Evolutionary conservation across 1,284 basidiomycete species (phyloP).

Genomic region (Tilletiaria anomala): DNA sequence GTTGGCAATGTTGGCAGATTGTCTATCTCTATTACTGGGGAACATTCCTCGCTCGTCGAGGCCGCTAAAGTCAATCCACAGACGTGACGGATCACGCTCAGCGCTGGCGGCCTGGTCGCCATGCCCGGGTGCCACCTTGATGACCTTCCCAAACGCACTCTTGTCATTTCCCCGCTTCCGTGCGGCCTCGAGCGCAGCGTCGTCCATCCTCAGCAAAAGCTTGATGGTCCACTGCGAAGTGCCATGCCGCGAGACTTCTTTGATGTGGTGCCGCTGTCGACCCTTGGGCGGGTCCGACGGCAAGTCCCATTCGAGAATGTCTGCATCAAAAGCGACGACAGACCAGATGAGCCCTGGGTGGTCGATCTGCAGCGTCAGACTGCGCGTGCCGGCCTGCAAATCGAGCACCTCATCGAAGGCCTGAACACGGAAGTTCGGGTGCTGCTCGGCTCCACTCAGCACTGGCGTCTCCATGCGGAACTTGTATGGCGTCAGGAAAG

Average conservation of each 20-base stretch:
- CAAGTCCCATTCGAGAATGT: constrained; percentile 66
- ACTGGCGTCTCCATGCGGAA: constrained; percentile 49
- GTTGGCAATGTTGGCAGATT: too few species aligned
- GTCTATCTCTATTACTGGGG: too few species aligned
- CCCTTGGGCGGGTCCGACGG: constrained; percentile 43
- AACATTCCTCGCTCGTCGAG: constrained; percentile 26
- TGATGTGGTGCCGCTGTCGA: constrained; percentile 73
- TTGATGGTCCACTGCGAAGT: constrained; percentile 57
- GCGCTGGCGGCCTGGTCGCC: not conserved
- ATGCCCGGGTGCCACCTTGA: not conserved
- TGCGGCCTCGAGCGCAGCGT: constrained; percentile 17
- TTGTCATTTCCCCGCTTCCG: constrained; percentile 3
- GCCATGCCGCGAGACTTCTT: constrained; percentile 70
- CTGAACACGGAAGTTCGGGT: constrained; percentile 47
- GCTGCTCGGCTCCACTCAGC: constrained; percentile 15
- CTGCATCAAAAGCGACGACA: constrained; percentile 82
- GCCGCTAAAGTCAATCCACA: constrained; percentile 22
- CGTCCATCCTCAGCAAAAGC: constrained; percentile 52
- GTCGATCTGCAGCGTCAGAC: constrained; percentile 55
- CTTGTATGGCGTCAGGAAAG: constrained; percentile 67
- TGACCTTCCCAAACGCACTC: constrained; percentile 2
- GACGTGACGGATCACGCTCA: not conserved
- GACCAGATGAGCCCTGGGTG: constrained; percentile 80
- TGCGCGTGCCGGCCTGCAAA: constrained; percentile 51
- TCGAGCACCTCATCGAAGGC: constrained; percentile 54